Percentiles rank a stretch among this genome's conserved stretches.
Evolutionary conservation across 75 land plant genomes (phyloP).

Genomic region (Isoetes taiwanensis): DNA sequence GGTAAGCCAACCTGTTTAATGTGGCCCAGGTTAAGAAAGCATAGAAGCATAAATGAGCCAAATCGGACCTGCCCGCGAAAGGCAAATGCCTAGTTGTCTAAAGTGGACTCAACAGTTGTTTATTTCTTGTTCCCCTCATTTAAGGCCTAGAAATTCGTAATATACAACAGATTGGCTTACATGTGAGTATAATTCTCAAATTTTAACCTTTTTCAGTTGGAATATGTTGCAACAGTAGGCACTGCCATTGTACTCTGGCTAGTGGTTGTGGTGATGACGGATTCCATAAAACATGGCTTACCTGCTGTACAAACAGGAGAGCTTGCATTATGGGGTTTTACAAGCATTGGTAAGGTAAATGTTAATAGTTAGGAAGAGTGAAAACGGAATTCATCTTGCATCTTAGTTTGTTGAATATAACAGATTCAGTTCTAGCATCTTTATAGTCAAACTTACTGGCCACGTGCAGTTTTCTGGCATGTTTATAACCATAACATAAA

Average conservation of each 20-base stretch:
- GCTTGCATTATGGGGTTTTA: conserved; percentile 13
- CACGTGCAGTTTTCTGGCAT: too few species aligned
- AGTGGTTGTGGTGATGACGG: conserved; percentile 14
- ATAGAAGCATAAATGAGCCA: too few species aligned
- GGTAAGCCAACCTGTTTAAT: too few species aligned
- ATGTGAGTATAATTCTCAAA: too few species aligned
- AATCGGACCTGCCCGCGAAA: too few species aligned
- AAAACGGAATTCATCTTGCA: too few species aligned
- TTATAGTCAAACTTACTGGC: too few species aligned
- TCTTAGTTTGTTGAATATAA: too few species aligned
- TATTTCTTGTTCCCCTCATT: not conserved
- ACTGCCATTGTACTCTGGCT: conserved; percentile 24
- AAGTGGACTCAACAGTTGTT: not conserved
- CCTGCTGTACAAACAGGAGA: conserved; percentile 16
- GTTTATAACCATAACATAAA: too few species aligned
- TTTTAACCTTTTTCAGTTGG: conserved; percentile 21
- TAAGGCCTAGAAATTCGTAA: not conserved
- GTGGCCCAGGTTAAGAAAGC: too few species aligned
- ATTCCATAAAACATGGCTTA: conserved; percentile 9
- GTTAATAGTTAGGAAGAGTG: too few species aligned
- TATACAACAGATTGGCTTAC: not conserved
- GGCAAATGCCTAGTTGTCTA: not conserved
- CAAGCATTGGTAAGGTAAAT: conserved; percentile 10
- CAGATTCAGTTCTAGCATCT: too few species aligned
- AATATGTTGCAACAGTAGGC: conserved; percentile 15